These are phyloP conservation scores for Verbena officinalis DNA, from an alignment of 257 asterid species.

Conservation along the genomic window DNA sequence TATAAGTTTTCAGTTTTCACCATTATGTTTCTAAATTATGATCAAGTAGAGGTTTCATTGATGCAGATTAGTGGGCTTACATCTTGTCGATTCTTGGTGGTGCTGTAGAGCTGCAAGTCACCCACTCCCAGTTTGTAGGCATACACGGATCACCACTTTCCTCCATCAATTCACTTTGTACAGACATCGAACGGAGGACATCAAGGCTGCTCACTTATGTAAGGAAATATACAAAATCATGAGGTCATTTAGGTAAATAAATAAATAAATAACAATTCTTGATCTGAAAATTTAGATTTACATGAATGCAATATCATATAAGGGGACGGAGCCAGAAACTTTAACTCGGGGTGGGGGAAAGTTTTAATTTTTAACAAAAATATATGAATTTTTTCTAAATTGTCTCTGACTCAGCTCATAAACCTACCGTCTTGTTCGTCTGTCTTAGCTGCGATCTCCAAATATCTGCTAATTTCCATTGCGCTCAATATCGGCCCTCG, in stretches of 20 bases:
- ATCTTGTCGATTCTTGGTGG: constrained; percentile 89
- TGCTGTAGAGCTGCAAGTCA: constrained; percentile 63
- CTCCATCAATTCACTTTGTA: constrained; percentile 48
- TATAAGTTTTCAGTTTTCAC: neutral
- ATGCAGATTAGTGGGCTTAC: constrained; percentile 46
- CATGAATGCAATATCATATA: neutral
- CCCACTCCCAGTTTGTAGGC: constrained; percentile 89
- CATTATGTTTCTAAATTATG: constrained; percentile 5
- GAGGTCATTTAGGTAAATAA: constrained; percentile 19
- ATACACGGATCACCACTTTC: constrained; percentile 89
- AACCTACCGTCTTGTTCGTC: constrained; percentile 69
- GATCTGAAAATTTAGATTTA: neutral
- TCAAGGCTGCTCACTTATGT: constrained; percentile 64
- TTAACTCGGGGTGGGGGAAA: too few relatives aligned
- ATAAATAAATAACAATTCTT: neutral
- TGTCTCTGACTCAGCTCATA: neutral
- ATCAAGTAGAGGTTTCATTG: neutral
- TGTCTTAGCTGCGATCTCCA: constrained; percentile 72
- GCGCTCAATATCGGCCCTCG: constrained; percentile 85
- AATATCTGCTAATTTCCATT: constrained; percentile 84
- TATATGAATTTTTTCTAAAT: too few relatives aligned
- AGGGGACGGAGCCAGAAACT: too few relatives aligned
- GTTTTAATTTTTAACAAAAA: too few relatives aligned
- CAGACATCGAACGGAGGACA: constrained; percentile 52
- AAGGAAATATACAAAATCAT: constrained; percentile 28